phyloP scores from a whole-genome alignment of 768 basidiomycete species.

The Lyophyllum shimeji region DNA sequence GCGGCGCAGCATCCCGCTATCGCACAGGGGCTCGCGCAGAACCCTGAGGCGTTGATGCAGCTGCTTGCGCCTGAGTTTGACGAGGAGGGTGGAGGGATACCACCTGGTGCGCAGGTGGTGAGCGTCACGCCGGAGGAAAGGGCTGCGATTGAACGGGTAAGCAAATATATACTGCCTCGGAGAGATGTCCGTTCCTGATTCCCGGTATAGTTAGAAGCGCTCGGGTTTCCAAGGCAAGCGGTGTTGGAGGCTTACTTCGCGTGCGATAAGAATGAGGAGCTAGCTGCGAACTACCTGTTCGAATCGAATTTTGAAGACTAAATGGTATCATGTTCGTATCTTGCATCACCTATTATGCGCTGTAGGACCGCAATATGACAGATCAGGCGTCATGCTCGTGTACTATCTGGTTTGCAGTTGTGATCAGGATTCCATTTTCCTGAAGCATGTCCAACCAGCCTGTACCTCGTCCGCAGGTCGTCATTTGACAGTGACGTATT shows the following conservation, averaged over 20 bases:
- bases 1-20: slow-evolving; percentile 72
- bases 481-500: too few species aligned
- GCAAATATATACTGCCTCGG: slow-evolving; percentile 25
- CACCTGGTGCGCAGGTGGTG: slow-evolving; percentile 61
- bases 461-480: too few species aligned
- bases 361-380: neutral
- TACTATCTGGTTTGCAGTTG: neutral
- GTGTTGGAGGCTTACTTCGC: slow-evolving; percentile 92
- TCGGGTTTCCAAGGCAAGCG: slow-evolving; percentile 82
- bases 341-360: slow-evolving; percentile 3
- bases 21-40: slow-evolving; percentile 61
- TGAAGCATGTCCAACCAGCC: too few species aligned
- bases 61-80: slow-evolving; percentile 53
- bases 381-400: neutral
- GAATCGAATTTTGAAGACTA: slow-evolving; percentile 64
- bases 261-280: slow-evolving; percentile 96
- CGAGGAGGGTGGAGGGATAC: slow-evolving; percentile 39
- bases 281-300: slow-evolving; percentile 93
- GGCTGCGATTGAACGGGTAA: slow-evolving; percentile 85
- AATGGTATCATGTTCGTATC: neutral
- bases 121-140: slow-evolving; percentile 85
- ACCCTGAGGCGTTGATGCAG: slow-evolving; percentile 70
- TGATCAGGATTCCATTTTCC: neutral
- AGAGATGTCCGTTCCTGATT: neutral
- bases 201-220: slow-evolving; percentile 66